Evolutionary conservation across 1,139 yeast genomes (phyloP).

Genomic region (Pichia sp.): DNA sequence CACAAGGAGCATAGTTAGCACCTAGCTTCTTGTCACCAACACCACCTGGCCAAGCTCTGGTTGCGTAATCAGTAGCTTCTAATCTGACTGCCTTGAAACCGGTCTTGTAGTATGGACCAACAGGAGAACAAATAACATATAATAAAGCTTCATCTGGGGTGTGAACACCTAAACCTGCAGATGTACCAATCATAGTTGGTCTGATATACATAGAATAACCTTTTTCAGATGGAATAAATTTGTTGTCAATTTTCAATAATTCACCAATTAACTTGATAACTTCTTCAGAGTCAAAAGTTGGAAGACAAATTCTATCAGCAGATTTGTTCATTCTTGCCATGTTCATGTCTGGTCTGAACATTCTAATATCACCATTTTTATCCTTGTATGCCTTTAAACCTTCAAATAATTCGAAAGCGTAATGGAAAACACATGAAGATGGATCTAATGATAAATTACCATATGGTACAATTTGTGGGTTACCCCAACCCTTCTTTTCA

Average conservation of each 20-base stretch:
- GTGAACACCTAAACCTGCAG: slow-evolving; percentile 76
- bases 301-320: slow-evolving; percentile 81
- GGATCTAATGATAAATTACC: slow-evolving; percentile 74
- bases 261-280: slow-evolving; percentile 66
- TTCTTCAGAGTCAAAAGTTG: slow-evolving; percentile 73
- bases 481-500: slow-evolving; percentile 68
- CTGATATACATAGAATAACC: slow-evolving; percentile 91
- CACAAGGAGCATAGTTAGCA: slow-evolving; percentile 95
- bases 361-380: slow-evolving; percentile 52
- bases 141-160: slow-evolving; percentile 74
- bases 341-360: slow-evolving; percentile 88
- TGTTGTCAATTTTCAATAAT: slow-evolving; percentile 63
- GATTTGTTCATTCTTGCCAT: slow-evolving; percentile 87
- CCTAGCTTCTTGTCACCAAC: slow-evolving; percentile 94
- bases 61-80: slow-evolving; percentile 92
- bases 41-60: slow-evolving; percentile 99
- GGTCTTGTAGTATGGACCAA: slow-evolving; percentile 84
- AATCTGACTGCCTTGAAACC: slow-evolving; percentile 91
- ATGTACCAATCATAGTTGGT: slow-evolving; percentile 92
- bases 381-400: slow-evolving; percentile 93
- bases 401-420: slow-evolving; percentile 91
- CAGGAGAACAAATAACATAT: slow-evolving; percentile 87
- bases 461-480: slow-evolving; percentile 81
- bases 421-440: slow-evolving; percentile 82
- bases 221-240: slow-evolving; percentile 70